Evolutionary conservation across 2,329 filamentous ascomycete genomes (phyloP).

Genomic region (Epichloe coenophiala): DNA sequence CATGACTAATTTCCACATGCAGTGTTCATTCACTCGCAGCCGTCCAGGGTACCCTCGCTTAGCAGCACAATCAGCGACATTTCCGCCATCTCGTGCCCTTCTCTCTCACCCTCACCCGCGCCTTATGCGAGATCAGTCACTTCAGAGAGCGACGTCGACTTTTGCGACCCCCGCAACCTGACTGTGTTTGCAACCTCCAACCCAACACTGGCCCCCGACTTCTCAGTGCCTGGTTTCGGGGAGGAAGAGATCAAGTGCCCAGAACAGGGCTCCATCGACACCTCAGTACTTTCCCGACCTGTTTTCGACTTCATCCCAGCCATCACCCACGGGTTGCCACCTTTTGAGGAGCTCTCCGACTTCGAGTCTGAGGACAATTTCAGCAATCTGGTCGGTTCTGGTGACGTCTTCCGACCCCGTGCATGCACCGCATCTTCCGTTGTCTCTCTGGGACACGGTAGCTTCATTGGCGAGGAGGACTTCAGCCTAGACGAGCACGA

Average conservation of each 20-base stretch:
- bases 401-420: constrained; percentile 56
- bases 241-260: constrained; percentile 44
- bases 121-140: constrained; percentile 58
- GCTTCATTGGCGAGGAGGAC: constrained; percentile 63
- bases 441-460: constrained; percentile 59
- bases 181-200: constrained; percentile 51
- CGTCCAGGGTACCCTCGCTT: constrained; percentile 42
- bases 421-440: constrained; percentile 55
- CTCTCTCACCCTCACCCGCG: constrained; percentile 75
- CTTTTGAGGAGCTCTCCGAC: constrained; percentile 78
- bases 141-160: constrained; percentile 63
- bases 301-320: constrained; percentile 39
- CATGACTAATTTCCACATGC: constrained; percentile 23
- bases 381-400: constrained; percentile 49
- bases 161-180: constrained; percentile 83
- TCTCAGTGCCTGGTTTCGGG: constrained; percentile 50
- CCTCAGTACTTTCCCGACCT: constrained; percentile 23
- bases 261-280: constrained; percentile 36
- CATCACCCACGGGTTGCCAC: constrained; percentile 47
- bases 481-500: constrained; percentile 62
- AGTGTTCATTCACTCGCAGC: constrained; percentile 38
- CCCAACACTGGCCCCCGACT: constrained; percentile 42
- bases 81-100: constrained; percentile 66
- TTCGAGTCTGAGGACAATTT: constrained; percentile 88
- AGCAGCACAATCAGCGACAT: constrained; percentile 54